These are phyloP conservation scores for Globisporangium nodosum DNA, from an alignment of 352 stramenopile genomes.

Conservation along the genomic window DNA sequence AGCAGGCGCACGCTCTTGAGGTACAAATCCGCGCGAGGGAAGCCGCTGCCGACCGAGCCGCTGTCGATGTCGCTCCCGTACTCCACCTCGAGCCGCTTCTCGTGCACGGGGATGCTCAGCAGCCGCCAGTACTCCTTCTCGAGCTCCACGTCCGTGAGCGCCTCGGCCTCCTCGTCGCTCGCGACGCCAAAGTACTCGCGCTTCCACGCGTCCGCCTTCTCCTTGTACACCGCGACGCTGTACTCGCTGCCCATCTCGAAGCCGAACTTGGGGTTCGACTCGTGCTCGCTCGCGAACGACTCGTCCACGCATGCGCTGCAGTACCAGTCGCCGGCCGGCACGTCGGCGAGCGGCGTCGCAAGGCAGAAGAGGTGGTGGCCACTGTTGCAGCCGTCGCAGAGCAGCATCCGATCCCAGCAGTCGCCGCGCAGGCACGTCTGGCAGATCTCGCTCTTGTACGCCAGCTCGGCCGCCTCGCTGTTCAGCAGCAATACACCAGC, in stretches of 20 bases:
- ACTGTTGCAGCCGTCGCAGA: constrained; percentile 79
- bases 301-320: constrained; percentile 66
- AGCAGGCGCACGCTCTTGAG: constrained; percentile 48
- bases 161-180: constrained; percentile 10
- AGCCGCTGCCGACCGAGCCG: constrained; percentile 77
- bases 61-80: constrained; percentile 93
- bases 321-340: constrained; percentile 78
- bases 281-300: constrained; percentile 27
- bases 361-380: constrained; percentile 83
- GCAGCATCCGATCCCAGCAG: constrained; percentile 72
- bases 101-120: constrained; percentile 65
- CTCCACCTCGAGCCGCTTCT: constrained; percentile 82
- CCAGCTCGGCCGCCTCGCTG: constrained; percentile 58
- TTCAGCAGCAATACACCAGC: background rate
- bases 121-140: constrained; percentile 89
- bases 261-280: constrained; percentile 63
- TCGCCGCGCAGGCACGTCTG: constrained; percentile 80
- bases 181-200: constrained; percentile 62
- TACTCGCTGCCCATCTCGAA: constrained; percentile 84
- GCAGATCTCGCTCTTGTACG: constrained; percentile 77
- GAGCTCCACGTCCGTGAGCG: constrained; percentile 56
- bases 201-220: constrained; percentile 81
- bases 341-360: constrained; percentile 37
- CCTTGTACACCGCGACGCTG: constrained; percentile 75
- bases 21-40: constrained; percentile 63